Percentiles rank a stretch among this genome's conserved stretches.
Conservation (phyloP, 2,329 filamentous ascomycete species). For the Alternaria triticina region DNA sequence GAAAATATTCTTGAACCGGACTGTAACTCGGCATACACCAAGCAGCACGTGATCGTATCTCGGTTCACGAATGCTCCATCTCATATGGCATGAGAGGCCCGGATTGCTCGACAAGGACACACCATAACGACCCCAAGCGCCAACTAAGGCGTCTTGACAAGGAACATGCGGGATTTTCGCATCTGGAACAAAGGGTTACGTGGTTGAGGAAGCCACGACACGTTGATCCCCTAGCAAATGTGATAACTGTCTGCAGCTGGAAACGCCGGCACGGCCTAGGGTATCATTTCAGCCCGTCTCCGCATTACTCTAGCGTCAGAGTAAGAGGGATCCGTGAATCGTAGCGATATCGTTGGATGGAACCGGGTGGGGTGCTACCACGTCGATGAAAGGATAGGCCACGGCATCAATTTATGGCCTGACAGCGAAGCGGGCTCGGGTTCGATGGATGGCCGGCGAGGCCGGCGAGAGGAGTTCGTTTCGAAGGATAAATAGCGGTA, state of each 20-base stretch:
- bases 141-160: conserved; percentile 46
- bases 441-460: conserved; percentile 32
- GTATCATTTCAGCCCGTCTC: conserved; percentile 53
- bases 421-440: conserved; percentile 40
- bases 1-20: conserved; percentile 34
- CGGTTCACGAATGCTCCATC: conserved; percentile 47
- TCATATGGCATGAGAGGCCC: conserved; percentile 40
- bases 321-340: conserved; percentile 52
- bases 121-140: conserved; percentile 26
- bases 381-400: conserved; percentile 47
- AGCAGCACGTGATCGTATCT: conserved; percentile 46
- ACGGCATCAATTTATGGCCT: conserved; percentile 47
- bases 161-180: conserved; percentile 49
- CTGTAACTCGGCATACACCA: conserved; percentile 44
- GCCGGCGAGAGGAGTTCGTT: conserved; percentile 29
- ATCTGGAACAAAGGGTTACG: conserved; percentile 49
- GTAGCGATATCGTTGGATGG: conserved; percentile 54
- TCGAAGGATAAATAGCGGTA: conserved; percentile 51
- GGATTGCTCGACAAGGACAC: conserved; percentile 35
- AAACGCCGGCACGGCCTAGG: conserved; percentile 51
- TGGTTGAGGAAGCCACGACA: conserved; percentile 54
- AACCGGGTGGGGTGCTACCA: conserved; percentile 50
- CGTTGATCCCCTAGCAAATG: conserved; percentile 49
- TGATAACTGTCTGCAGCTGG: conserved; percentile 53
- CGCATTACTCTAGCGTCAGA: conserved; percentile 53